A percentile compares a stretch with the other conserved stretches of the same genome.
Evolutionary conservation across 1,284 basidiomycete species (phyloP).

Genomic region (Mycena sp.): DNA sequence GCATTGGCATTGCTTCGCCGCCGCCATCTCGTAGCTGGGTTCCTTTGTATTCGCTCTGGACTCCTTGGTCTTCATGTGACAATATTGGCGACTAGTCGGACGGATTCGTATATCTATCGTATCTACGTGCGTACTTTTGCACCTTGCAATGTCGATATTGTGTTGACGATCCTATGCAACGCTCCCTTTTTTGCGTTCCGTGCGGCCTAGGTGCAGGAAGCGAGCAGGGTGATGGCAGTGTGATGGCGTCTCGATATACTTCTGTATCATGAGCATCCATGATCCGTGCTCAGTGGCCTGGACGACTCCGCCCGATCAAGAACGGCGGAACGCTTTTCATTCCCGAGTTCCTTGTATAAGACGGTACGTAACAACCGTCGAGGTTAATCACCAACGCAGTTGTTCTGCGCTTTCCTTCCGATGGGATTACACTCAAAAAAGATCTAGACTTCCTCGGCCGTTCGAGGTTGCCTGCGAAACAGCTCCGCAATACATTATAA

Average conservation of each 20-base stretch:
- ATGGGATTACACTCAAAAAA: background rate
- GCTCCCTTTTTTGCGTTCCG: constrained; percentile 1
- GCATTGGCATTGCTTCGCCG: too few relatives aligned
- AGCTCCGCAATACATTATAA: background rate
- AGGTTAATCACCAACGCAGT: constrained; percentile 5
- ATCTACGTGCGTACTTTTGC: background rate
- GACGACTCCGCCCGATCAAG: constrained; percentile 3
- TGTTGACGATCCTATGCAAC: background rate
- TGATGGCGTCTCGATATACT: constrained; percentile 10
- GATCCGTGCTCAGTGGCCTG: constrained; percentile 20
- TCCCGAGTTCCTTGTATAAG: background rate
- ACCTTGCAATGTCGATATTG: constrained; percentile 14
- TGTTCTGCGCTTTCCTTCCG: background rate
- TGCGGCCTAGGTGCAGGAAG: constrained; percentile 9
- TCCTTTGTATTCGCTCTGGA: too few relatives aligned
- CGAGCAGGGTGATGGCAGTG: constrained; percentile 5
- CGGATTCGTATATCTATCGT: background rate
- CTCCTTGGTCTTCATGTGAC: too few relatives aligned
- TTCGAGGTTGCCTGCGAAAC: background rate
- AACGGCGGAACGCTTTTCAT: constrained; percentile 1
- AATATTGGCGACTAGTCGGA: too few relatives aligned
- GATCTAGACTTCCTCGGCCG: background rate
- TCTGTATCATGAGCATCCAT: background rate
- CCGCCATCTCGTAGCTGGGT: too few relatives aligned
- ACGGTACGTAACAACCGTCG: constrained; percentile 17